phyloP scores from a whole-genome alignment of 768 basidiomycete genomes.

The Floccularia luteovirens region DNA sequence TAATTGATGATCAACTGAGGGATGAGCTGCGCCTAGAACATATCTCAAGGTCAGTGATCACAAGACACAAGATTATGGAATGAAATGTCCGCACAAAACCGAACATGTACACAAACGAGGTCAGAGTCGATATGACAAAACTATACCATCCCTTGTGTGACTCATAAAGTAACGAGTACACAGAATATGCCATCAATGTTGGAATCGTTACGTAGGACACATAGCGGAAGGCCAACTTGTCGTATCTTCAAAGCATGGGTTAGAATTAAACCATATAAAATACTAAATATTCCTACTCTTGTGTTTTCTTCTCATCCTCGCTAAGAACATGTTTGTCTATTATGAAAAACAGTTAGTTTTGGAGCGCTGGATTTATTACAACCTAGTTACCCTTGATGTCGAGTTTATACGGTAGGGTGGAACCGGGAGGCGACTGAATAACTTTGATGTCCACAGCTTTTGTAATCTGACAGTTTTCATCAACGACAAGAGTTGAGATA shows the following conservation, averaged over 20 bases:
- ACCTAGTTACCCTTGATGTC: conserved; percentile 62
- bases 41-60: conserved; percentile 8
- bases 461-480: conserved; percentile 47
- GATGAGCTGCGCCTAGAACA: conserved; percentile 81
- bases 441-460: conserved; percentile 87
- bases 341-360: conserved; percentile 3
- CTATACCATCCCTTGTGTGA: conserved; percentile 95
- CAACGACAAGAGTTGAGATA: too few species aligned
- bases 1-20: conserved; percentile 95
- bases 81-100: conserved; percentile 76
- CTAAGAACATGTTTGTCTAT: conserved; percentile 92
- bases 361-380: too few species aligned
- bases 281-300: conserved; percentile 56
- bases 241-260: conserved; percentile 48
- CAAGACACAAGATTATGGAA: conserved; percentile 7
- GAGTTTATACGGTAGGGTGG: conserved; percentile 70
- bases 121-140: conserved; percentile 88
- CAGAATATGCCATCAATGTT: conserved; percentile 63
- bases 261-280: not conserved
- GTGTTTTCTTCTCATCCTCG: conserved; percentile 96
- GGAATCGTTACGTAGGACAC: conserved; percentile 90
- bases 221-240: conserved; percentile 89
- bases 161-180: conserved; percentile 77
- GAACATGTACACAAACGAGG: conserved; percentile 93
- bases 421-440: conserved; percentile 51